Evolutionary conservation across 495 filamentous ascomycete species (phyloP).

Genomic region (Schizothecium vesticola): DNA sequence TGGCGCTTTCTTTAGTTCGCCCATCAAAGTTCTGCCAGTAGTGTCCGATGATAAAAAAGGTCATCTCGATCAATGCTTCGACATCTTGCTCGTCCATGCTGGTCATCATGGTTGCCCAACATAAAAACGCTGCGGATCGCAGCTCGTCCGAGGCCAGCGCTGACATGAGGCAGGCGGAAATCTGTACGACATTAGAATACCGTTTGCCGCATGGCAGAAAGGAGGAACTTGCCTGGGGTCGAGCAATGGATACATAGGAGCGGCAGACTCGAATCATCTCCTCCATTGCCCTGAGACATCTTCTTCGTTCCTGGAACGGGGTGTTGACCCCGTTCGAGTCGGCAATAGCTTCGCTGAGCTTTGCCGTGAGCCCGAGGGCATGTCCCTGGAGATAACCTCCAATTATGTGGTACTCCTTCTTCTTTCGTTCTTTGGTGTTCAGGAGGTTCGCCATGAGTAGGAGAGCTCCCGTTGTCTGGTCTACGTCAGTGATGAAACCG

Average conservation of each 20-base stretch:
- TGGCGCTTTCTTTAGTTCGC: slow-evolving; percentile 50
- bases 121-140: slow-evolving; percentile 68
- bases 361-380: slow-evolving; percentile 80
- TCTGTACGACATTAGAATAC: slow-evolving; percentile 39
- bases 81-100: slow-evolving; percentile 72
- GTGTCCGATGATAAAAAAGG: slow-evolving; percentile 76
- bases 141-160: slow-evolving; percentile 69
- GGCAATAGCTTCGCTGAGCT: slow-evolving; percentile 76
- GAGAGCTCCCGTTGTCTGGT: slow-evolving; percentile 56
- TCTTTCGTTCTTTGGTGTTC: slow-evolving; percentile 39
- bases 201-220: background rate
- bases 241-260: slow-evolving; percentile 63
- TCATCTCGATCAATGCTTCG: slow-evolving; percentile 73
- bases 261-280: slow-evolving; percentile 77
- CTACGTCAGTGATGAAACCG: slow-evolving; percentile 15
- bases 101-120: slow-evolving; percentile 74
- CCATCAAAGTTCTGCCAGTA: slow-evolving; percentile 69
- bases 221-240: slow-evolving; percentile 65
- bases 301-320: slow-evolving; percentile 59
- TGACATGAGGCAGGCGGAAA: slow-evolving; percentile 81
- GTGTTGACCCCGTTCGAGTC: slow-evolving; percentile 50
- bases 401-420: slow-evolving; percentile 51
- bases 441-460: slow-evolving; percentile 61
- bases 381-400: slow-evolving; percentile 81
- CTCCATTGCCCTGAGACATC: slow-evolving; percentile 74